Evolutionary conservation across 192 early-diverging fungal genomes (phyloP), one percentile per base, ranked within the genome.

Genomic region (Rhizophlyctis rosea): DNA sequence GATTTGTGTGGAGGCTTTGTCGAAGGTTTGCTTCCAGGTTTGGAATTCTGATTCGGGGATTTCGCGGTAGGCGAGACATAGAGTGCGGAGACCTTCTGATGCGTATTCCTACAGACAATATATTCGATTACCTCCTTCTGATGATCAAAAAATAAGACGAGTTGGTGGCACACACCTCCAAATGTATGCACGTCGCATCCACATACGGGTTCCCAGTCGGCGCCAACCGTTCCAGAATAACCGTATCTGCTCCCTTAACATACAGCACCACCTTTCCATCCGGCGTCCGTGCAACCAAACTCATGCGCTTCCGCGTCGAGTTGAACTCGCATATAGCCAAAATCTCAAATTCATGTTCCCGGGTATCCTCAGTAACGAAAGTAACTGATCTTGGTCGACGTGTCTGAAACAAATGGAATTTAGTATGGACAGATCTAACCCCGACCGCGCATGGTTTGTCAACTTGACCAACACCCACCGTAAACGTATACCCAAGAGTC

Each of bases 241-340:
- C 96, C 0, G 95, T 96, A 72, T 99, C 96, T 0, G 96, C 96
- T 21, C 96, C 96, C 64, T 99, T 99, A 68, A 90, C 91, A 79
- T 90, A 96, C 48, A 99, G 71, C 71, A 91, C 91, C 61, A 86
- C 71, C 34, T 61, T 60, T 14, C 92, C 93, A 56, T 95, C 90
- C 1, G 96, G 90, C 18, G 88, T 80, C 7, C 93, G 88, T 36
- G 94, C 80, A 31, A 99, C 69, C 5, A 89, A 86, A 27, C 90
- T 92, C 96, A 99, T 99, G 61, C 96, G 84, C 71, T 99, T 99
- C 57, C 96, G 83, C 23, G 94, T 96, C 47, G 90, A 92, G 76
- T 99, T 98, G 83, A 99, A 99, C 82, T 99, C 96, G 73, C 89
- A 91, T 55, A 99, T 85, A 60, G 90, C 92, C 29, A 99, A 76